Evolutionary conservation across 2,329 filamentous ascomycete genomes (phyloP), one percentile per base, ranked within the genome.

Genomic region (Aureobasidium leucospermi): DNA sequence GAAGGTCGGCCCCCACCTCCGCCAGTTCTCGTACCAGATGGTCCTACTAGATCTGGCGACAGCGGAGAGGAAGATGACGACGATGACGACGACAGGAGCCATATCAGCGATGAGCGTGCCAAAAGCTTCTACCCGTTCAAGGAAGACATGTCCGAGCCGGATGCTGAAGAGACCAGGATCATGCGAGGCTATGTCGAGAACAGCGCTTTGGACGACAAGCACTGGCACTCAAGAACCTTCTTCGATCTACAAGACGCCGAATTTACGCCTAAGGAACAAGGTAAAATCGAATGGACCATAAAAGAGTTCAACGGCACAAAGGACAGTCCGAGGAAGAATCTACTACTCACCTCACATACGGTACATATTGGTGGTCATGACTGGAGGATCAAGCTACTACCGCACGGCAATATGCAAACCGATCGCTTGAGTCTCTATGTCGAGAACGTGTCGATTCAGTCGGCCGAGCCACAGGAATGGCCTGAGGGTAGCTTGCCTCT

Each of bases 331-430:
- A 85, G 85, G 66, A 77, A 77, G 43, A 78, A 80, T 39, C 75
- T 78, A 42, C 74, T 85, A 63, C 83, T 85, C 78, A 79, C 78
- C 32, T 86, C 84, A 6, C 80, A 78, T 0, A 67, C 77, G 6
- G 79, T 82, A 10, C 77, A 71, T 29, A 74, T 86, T 60, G 84
- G 81, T 19, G 83, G 81, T 19, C 79, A 81, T 62, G 83, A 85
- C 67, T 86, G 83, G 83, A 82, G 80, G 59, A 81, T 86, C 73
- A 86, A 86, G 68, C 82, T 85, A 67, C 85, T 83, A 64, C 84
- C 84, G 2, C 78, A 78, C 46, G 84, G 84, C 19, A 84, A 85
- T 65, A 79, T 81, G 63, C 78, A 80, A 2, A 61, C 60, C 23
- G 77, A 79, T 41, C 81, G 81, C 34, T 68, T 85, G 56, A 85